Base-by-base conservation (phyloP, 352 stramenopile species). In the Pythium volutum region DNA sequence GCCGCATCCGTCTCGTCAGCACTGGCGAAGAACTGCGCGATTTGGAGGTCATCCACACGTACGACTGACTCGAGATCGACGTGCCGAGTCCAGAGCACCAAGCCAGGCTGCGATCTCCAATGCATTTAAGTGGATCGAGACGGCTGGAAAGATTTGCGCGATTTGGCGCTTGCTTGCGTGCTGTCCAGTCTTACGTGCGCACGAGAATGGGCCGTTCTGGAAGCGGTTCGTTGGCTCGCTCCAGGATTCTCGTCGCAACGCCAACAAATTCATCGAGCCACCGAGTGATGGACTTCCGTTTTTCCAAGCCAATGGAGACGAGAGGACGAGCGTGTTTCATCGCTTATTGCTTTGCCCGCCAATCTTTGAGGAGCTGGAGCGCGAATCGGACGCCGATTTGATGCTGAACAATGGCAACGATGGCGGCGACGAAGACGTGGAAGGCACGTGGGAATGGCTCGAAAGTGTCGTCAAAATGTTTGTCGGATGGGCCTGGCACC, bases 161-260 rank as follows among this genome's bases (percentile, higher is more conserved):
- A 15, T 59, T 7, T 59, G 51, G 36, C 9, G 23, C 6, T 8
- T 58, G 20, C 31, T 58, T 1, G 15, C 51, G 31, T 48, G 51
- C 20, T 58, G 51, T 34, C 36, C 34, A 10, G 52, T 34, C 29
- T 59, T 49, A 7, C 11, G 52, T 25, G 38, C 27, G 6, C 22
- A 59, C 3, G 38, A 59, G 23, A 59, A 59, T 36, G 27, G 34
- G 26, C 20, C n/a, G 22, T 59, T 59, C 52, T 59, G 52, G 52
- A 59, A 59, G 25, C 52, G 25, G 15, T 18, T 59, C 25, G 27
- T 53, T 2, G 46, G 39, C 46, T 33, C 43, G 41, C 5, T 48
- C 12, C n/a, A n/a, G n/a, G n/a, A n/a, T n/a, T 20, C n/a, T 20
- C 4, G 20, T 4, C 20, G 4, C 6, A 22, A 20, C 15, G 39